Conservation (phyloP, 2,329 filamentous ascomycete species). For the Fusarium neocosmosporiellum region DNA sequence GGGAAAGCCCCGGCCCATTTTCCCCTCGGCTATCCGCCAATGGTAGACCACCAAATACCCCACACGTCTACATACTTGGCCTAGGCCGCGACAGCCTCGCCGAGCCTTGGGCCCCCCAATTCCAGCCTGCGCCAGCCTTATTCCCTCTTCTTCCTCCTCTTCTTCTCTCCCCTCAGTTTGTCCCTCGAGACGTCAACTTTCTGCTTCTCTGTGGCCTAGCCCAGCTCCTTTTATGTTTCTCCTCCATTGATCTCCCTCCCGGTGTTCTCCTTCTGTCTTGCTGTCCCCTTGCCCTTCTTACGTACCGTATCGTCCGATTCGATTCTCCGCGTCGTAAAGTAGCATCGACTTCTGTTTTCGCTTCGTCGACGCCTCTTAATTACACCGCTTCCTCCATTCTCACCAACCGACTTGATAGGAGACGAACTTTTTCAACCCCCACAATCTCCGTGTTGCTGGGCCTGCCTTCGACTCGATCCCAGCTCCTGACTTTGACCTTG, state of each 20-base stretch:
- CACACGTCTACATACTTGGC: slow-evolving; percentile 28
- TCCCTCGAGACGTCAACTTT: slow-evolving; percentile 12
- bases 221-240: slow-evolving; percentile 12
- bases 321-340: slow-evolving; percentile 29
- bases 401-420: slow-evolving; percentile 20
- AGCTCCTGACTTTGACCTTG: slow-evolving; percentile 12
- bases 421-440: neutral
- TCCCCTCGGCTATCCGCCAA: slow-evolving; percentile 45
- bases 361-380: slow-evolving; percentile 23
- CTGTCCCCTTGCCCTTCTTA: neutral
- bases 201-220: slow-evolving; percentile 19
- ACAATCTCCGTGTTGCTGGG: neutral
- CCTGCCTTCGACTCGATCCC: slow-evolving; percentile 9
- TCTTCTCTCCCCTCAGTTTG: slow-evolving; percentile 19
- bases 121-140: slow-evolving; percentile 44
- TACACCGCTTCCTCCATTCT: slow-evolving; percentile 5
- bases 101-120: slow-evolving; percentile 43
- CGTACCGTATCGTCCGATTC: slow-evolving; percentile 27
- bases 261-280: slow-evolving; percentile 16
- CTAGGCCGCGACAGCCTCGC: slow-evolving; percentile 44
- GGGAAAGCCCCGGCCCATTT: slow-evolving; percentile 20
- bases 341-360: slow-evolving; percentile 18
- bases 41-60: slow-evolving; percentile 26
- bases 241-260: slow-evolving; percentile 19
- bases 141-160: slow-evolving; percentile 36